Base-by-base conservation (phyloP, 2,329 filamentous ascomycete genomes). In the Paecilomyces niveus region DNA sequence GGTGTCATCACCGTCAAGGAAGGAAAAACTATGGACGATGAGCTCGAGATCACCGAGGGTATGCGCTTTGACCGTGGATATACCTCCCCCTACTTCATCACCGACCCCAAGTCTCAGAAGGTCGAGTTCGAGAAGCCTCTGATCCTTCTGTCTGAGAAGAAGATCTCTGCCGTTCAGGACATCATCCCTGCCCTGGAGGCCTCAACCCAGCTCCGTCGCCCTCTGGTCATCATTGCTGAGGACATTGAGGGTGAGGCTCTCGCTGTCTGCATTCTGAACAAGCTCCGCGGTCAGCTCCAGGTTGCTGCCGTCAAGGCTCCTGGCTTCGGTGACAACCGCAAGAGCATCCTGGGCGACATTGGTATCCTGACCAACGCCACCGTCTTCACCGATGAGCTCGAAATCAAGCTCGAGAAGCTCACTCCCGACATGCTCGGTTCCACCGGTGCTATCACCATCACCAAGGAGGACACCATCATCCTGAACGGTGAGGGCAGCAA, bases 1-100 rank as follows among this genome's bases (percentile, higher is more conserved):
- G 94, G 94, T 83, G 94, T 99, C 73, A 99, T 99, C 78, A 99
- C 94, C 59, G 93, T 97, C 74, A 99, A 99, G 89, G 94, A 99
- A 85, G 94, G 94, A 76, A 99, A 97, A 89, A 97, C 94, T 61
- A 88, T 96, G 74, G 87, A 90, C 71, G 94, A 99, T 69, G 94
- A 99, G 86, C 89, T 99, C 58, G 94, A 99, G 82, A 88, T 99
- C 62, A 99, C 94, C 60, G 94, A 99, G 88, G 94, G 94, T 76
- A 99, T 99, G 94, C 92, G 94, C 78, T 99, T 99, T 81, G 94
- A 99, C 85, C 93, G 94, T 73, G 94, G 94, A 63, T 99, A 89
- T 79, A 93, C 96, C 74, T 99, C 94, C 26, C 92, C 94, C 68
- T 99, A 99, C 88, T 99, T 99, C 85, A 99, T 99, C 83, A 99